Evolutionary conservation across 2,329 filamentous ascomycete species (phyloP).

Genomic region (Colletotrichum chrysophilum): DNA sequence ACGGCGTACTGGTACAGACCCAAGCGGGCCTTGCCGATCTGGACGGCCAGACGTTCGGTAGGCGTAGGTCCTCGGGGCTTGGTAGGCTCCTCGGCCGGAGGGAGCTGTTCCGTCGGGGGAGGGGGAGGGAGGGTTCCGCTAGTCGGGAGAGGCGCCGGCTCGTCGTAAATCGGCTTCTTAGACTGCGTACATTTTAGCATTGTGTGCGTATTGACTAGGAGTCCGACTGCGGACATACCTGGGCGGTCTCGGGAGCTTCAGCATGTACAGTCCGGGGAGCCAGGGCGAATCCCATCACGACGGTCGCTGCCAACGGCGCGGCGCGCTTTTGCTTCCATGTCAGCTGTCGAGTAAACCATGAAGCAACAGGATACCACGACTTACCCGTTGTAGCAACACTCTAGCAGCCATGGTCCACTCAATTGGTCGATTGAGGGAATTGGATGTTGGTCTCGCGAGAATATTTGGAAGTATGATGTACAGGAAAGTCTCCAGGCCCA

Average conservation of each 20-base stretch:
- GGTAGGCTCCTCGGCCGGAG: conserved; percentile 27
- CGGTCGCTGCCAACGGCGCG: conserved; percentile 59
- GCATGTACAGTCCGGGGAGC: conserved; percentile 54
- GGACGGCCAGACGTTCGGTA: conserved; percentile 84
- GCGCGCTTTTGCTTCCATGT: conserved; percentile 46
- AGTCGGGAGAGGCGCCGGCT: conserved; percentile 54
- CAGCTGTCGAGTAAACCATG: background rate
- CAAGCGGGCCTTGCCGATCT: conserved; percentile 81
- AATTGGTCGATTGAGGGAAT: conserved; percentile 44
- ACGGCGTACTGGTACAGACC: conserved; percentile 80
- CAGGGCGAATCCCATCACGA: conserved; percentile 54
- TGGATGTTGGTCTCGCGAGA: conserved; percentile 24
- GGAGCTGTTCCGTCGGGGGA: conserved; percentile 36
- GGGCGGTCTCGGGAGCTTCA: conserved; percentile 47
- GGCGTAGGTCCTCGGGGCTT: conserved; percentile 68
- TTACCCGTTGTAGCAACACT: conserved; percentile 63
- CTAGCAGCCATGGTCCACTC: conserved; percentile 63
- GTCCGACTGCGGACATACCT: background rate
- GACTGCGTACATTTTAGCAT: conserved; percentile 33
- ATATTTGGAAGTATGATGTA: conserved; percentile 25
- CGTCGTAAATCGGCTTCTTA: conserved; percentile 84
- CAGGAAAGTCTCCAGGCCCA: conserved; percentile 11
- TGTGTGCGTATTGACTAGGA: background rate
- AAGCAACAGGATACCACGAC: conserved; percentile 14
- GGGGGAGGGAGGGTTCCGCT: conserved; percentile 34